Evolutionary conservation across 2,329 filamentous ascomycete species (phyloP).

Genomic region (Trichophyton simii): DNA sequence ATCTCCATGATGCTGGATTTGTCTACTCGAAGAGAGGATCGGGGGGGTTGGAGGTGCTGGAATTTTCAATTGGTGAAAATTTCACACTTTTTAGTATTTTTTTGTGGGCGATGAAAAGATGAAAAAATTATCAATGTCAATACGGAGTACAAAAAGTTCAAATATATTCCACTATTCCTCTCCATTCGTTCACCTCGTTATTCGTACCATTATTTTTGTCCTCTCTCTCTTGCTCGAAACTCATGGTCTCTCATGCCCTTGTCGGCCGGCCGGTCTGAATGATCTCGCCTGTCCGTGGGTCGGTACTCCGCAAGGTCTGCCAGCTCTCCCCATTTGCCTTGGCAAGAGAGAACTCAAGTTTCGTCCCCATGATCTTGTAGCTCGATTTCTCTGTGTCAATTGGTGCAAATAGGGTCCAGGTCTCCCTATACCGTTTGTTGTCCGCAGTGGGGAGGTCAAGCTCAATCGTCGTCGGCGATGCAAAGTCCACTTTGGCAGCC

Average conservation of each 20-base stretch:
- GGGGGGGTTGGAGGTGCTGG: neutral
- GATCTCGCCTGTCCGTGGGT: conserved; percentile 62
- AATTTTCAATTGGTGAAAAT: neutral
- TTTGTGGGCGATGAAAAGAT: neutral
- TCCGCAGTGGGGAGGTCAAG: conserved; percentile 82
- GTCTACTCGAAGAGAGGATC: neutral
- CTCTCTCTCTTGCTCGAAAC: neutral
- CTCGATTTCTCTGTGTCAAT: conserved; percentile 65
- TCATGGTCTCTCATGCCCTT: conserved; percentile 26
- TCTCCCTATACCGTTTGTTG: conserved; percentile 64
- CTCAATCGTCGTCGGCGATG: conserved; percentile 45
- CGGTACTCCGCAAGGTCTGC: conserved; percentile 73
- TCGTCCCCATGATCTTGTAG: conserved; percentile 76
- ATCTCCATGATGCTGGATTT: conserved; percentile 13
- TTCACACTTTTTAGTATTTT: neutral
- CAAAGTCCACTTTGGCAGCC: conserved; percentile 59
- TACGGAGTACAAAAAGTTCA: neutral
- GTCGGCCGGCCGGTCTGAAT: conserved; percentile 79
- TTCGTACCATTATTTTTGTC: neutral
- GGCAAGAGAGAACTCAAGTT: conserved; percentile 65
- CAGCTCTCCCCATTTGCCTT: conserved; percentile 68
- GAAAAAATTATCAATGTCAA: neutral
- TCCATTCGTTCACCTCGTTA: neutral
- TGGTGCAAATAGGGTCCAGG: conserved; percentile 60
- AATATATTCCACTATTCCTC: neutral